These are phyloP conservation scores for Castanospermum australe DNA, from an alignment of 306 rosid species.

Conservation along the genomic window DNA sequence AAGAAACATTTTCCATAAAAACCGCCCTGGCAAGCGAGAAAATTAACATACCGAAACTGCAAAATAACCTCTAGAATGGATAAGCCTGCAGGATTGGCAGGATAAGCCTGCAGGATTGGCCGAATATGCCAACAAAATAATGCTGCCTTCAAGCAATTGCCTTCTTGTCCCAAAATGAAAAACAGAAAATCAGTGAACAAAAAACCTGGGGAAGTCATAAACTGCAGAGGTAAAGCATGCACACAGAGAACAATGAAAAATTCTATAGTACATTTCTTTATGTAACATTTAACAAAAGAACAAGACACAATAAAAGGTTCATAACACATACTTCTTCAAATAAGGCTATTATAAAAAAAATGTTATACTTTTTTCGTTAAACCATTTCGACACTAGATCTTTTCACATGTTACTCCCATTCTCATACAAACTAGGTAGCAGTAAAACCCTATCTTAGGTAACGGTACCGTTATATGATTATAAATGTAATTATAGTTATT, in stretches of 20 bases:
- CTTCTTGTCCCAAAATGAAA: conserved; percentile 36
- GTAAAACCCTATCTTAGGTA: neutral
- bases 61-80: conserved; percentile 22
- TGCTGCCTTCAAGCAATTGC: conserved; percentile 29
- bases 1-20: no score
- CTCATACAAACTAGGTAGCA: neutral
- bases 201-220: neutral
- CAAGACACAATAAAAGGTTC: neutral
- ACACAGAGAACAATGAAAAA: conserved; percentile 17
- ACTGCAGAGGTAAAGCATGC: conserved; percentile 10
- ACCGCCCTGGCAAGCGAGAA: conserved; percentile 34
- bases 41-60: conserved; percentile 33
- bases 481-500: neutral
- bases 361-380: neutral
- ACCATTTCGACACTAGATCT: neutral
- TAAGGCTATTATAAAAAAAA: neutral
- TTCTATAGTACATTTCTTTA: neutral
- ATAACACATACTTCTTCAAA: neutral
- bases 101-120: conserved; percentile 28
- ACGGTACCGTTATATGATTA: neutral
- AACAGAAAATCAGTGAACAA: conserved; percentile 12
- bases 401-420: neutral
- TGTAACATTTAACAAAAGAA: conserved; percentile 15
- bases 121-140: conserved; percentile 27
- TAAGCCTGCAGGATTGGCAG: conserved; percentile 38